Conservation (phyloP, 2,329 filamentous ascomycete species). For the Ceratocystis papillata region DNA sequence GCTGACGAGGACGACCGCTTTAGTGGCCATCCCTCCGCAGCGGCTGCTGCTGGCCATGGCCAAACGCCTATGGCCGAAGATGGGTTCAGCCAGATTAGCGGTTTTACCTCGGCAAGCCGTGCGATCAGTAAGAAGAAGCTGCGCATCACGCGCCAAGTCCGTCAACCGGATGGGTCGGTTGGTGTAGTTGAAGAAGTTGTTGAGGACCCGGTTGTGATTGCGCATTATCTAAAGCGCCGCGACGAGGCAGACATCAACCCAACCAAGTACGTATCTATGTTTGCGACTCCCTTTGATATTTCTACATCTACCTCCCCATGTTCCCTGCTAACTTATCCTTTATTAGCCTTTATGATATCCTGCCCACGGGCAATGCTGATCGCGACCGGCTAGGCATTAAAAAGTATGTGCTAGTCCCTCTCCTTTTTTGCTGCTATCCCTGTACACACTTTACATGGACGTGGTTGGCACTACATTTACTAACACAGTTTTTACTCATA, state of each 20-base stretch:
- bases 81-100: constrained; percentile 66
- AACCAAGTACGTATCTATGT: constrained; percentile 51
- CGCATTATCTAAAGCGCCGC: constrained; percentile 73
- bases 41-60: constrained; percentile 30
- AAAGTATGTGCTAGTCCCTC: constrained; percentile 28
- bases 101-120: constrained; percentile 54
- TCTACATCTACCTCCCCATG: constrained; percentile 35
- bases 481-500: not conserved
- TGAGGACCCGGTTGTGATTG: constrained; percentile 75
- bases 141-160: constrained; percentile 59
- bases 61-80: constrained; percentile 59
- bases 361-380: constrained; percentile 42
- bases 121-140: constrained; percentile 51
- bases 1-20: constrained; percentile 57
- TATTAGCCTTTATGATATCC: constrained; percentile 40
- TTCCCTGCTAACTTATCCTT: constrained; percentile 27
- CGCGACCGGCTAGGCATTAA: constrained; percentile 42
- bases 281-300: constrained; percentile 27
- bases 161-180: constrained; percentile 37
- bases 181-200: constrained; percentile 58
- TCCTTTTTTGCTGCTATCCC: not conserved
- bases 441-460: not conserved
- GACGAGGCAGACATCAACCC: constrained; percentile 59
- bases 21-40: constrained; percentile 45
- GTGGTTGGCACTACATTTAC: not conserved